These are phyloP conservation scores for Sequoiadendron giganteum DNA, from an alignment of 75 land plant species.

Conservation along the genomic window DNA sequence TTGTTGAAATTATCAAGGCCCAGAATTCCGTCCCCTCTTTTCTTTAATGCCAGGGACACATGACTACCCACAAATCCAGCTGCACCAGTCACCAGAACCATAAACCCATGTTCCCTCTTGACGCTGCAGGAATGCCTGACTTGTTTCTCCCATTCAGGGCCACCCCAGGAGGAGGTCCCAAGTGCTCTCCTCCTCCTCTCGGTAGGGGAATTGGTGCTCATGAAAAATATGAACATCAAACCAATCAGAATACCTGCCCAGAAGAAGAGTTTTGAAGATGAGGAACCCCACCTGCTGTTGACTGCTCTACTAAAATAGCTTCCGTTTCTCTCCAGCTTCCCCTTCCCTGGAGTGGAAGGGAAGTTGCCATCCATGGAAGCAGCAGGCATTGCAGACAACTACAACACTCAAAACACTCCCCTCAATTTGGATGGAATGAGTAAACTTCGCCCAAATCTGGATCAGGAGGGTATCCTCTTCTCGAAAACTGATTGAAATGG, in stretches of 20 bases:
- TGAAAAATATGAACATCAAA: conserved; percentile 46
- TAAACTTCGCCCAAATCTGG: neutral
- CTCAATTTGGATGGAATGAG: neutral
- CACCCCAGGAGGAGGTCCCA: conserved; percentile 29
- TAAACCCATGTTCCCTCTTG: conserved; percentile 41
- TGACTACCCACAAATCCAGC: conserved; percentile 84
- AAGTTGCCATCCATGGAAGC: conserved; percentile 17
- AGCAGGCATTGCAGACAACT: conserved; percentile 8
- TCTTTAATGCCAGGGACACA: conserved; percentile 61
- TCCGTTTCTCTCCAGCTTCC: conserved; percentile 72
- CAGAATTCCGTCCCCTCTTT: conserved; percentile 85
- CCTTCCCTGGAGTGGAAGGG: conserved; percentile 58
- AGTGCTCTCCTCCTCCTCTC: conserved; percentile 25
- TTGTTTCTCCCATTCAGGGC: conserved; percentile 51
- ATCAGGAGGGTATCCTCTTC: neutral
- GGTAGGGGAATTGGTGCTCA: conserved; percentile 53
- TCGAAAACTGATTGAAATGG: neutral
- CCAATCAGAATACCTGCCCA: conserved; percentile 47
- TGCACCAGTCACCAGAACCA: conserved; percentile 84
- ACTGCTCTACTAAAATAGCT: conserved; percentile 49
- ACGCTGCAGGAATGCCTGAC: conserved; percentile 56
- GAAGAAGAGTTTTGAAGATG: conserved; percentile 61
- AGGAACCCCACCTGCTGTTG: conserved; percentile 42
- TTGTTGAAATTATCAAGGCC: conserved; percentile 84
- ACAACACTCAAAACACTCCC: neutral